Base-by-base conservation (phyloP, 352 stramenopile genomes). In the Globisporangium viniferum region DNA sequence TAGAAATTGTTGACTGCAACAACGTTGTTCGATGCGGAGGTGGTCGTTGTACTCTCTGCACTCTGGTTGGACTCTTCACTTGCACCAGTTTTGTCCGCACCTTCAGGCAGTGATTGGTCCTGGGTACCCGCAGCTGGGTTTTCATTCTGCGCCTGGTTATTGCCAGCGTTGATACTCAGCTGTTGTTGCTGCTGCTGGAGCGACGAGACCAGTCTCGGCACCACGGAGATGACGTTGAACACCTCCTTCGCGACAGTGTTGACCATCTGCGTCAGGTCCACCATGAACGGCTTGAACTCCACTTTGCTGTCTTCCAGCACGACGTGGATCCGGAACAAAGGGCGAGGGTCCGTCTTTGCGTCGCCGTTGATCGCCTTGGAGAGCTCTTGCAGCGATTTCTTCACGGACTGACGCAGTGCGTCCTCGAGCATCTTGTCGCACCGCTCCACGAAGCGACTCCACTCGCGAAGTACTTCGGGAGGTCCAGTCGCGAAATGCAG, bases 171-270 rank as follows among this genome's bases (percentile, higher is more conserved):
- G 24, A 3, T 31, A 24, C 9, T 35, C 9, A 61, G 31, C 5
- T 61, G 55, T 15, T 59, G 54, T 12, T 48, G 67, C 54, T 46
- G 56, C 36, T 68, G 68, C 22, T 79, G 74, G 14, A 91, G 75
- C 22, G 86, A 84, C 8, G 75, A 74, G 2, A 88, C 83, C 12
- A 98, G 77, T 1, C 94, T 82, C 7, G 93, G 93, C 5, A 99
- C 91, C 10, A 97, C 91, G 10, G 82, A 95, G 60, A 98, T 94
- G 22, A 95, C 88, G 39, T 89, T 95, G 71, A 98, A 98, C n/a
- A 99, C 88, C 67, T 98, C 90, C 72, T 98, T 98, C 2, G 92
- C 90, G 7, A 98, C 90, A 9, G 81, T 94, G 73, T 98, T 98
- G 15, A 99, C 92, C 78, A 97, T 97, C 64, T 98, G 92, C 1